Evolutionary conservation across 73 alveolate species (phyloP), one percentile per base, ranked within the genome.

Genomic region (Symbiodinium pilosum): DNA sequence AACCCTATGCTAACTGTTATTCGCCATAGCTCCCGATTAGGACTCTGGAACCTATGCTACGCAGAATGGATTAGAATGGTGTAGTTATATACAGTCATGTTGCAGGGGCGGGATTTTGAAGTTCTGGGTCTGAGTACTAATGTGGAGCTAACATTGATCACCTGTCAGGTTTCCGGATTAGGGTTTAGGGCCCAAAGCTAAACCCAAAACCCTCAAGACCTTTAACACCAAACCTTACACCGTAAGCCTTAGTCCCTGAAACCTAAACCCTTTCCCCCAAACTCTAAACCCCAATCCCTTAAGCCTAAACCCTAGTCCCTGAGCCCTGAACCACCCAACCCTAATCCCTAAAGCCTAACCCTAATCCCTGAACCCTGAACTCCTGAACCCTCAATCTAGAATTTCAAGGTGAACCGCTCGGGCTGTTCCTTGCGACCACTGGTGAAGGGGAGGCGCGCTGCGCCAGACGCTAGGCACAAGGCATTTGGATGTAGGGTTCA

Each of bases 391-490:
- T 4, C 38, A 64, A 64, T 0, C 81, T 38, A 34, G 18, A 64
- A 30, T 54, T 20, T 4, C 81, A 14, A 64, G 81, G 81, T 64
- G 81, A 64, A 83, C 30, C 52, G 54, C 52, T 34, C 81, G 4
- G 97, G 97, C 51, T 91, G 97, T 41, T 47, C 88, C 30, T 24
- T 91, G 77, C 41, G 40, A 26, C 36, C 52, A 21, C 68, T 91
- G 52, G 54, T 91, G 56, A n/a, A 47, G 40, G 89, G 81, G 51
- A 91, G 97, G 56, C 87, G 97, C 0, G 97, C 97, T n/a, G 87
- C 97, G 40, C 97, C 97, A 1, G 81, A 64, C 41, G 1, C 38
- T 2, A 38, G 81, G 81, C 81, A 24, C 64, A 47, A n/a, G n/a
- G n/a, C n/a, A n/a, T n/a, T n/a, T n/a, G n/a, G n/a, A n/a, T n/a